These are phyloP conservation scores for Stagonosporopsis cucurbitacearum DNA, from an alignment of 2,329 filamentous ascomycete species.

Conservation along the genomic window DNA sequence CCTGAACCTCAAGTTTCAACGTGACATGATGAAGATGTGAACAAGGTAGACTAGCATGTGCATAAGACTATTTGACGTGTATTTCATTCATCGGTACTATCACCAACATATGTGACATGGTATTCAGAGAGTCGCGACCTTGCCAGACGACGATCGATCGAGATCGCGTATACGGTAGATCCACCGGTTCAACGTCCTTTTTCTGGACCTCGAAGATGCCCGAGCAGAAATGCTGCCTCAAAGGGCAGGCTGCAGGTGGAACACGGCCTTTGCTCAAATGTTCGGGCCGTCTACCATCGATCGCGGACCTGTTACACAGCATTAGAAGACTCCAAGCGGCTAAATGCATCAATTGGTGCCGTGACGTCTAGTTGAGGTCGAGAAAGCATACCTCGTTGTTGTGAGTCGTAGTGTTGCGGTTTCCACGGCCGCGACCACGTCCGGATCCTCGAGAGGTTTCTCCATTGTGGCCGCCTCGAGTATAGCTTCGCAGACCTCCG, in stretches of 20 bases:
- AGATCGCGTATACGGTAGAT: slow-evolving; percentile 4
- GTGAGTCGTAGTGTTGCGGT: neutral
- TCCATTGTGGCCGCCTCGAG: neutral
- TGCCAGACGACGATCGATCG: neutral
- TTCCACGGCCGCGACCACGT: slow-evolving; percentile 5
- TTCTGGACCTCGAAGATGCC: slow-evolving; percentile 9
- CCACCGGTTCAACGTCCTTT: neutral
- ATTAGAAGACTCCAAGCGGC: neutral
- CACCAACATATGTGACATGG: neutral
- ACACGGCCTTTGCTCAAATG: neutral
- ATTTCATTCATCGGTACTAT: neutral
- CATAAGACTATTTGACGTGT: neutral
- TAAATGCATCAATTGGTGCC: neutral
- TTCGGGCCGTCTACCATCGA: neutral
- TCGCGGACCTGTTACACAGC: neutral
- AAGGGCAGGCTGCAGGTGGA: neutral
- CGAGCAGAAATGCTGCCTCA: slow-evolving; percentile 7
- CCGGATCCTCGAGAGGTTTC: slow-evolving; percentile 2
- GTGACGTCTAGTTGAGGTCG: neutral
- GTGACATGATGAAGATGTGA: neutral
- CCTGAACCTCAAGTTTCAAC: neutral
- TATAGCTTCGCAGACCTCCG: neutral
- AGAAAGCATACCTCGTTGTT: slow-evolving; percentile 1
- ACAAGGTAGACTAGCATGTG: neutral
- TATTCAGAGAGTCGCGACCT: neutral